Evolutionary conservation across 2,329 filamentous ascomycete species (phyloP), one percentile per base, ranked within the genome.

Genomic region (Aspergillus tanneri): DNA sequence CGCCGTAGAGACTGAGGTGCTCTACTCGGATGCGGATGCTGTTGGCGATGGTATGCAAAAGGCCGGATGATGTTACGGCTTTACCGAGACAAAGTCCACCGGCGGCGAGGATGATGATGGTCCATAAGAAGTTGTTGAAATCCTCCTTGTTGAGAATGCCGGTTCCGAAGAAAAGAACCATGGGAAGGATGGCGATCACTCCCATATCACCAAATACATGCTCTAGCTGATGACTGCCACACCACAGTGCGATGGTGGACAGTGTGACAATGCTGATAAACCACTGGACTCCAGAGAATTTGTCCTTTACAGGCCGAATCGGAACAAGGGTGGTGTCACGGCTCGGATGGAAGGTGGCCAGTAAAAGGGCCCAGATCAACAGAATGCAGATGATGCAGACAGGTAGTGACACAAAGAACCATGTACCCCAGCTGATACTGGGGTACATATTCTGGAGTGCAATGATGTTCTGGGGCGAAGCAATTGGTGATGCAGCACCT

Each of bases 121-220:
- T 99, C 93, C 93, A 99, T 30, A 96, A 86, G 71, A 99, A 99
- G 71, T 99, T 99, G 77, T 99, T 99, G 68, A 99, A 99, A 72
- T 99, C 93, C 72, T 97, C 93, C 72, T 97, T 99, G 40, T 91
- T 97, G 24, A 99, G 78, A 57, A 97, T 92, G 9, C 93, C 93
- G 2, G 90, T 91, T 46, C 93, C 93, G 62, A 99, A 99, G 79
- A 99, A 99, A 34, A 96, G 78, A 3, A 95, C 87, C 43, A 99
- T 86, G 5, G 93, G 93, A 52, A 99, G 90, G 65, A 99, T 95
- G 49, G 93, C 95, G 34, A 99, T 88, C 44, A 99, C 91, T 44
- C 93, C 93, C 93, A 99, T 99, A 66, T 99, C 92, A 46, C 93
- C 93, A 63, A 99, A 96, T 0, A 92, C 73, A 52, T 79, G 73